Base-by-base conservation (phyloP, 352 stramenopile species). In the Blastocystis sp. region DNA sequence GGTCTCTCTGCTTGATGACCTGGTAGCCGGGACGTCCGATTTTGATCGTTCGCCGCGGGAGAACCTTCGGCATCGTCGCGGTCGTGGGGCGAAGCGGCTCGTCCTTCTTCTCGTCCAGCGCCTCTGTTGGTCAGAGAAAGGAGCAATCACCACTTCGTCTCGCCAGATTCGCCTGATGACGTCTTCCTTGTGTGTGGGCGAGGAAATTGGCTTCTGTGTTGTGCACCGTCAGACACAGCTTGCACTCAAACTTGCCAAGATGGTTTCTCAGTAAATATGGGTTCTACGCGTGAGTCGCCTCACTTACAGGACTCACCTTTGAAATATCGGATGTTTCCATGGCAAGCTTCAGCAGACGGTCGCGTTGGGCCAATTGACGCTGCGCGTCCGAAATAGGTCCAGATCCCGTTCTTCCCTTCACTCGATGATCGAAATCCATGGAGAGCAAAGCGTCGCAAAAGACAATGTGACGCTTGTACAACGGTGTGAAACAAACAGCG, bases 261-360 rank as follows among this genome's bases (percentile, higher is more conserved):
- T 99, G 96, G 91, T 99, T 99, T 87, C 97, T 94, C 93, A 99
- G 97, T 65, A 99, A 96, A 91, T 99, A 99, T 62, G 97, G 97
- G 90, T 99, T 96, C 89, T 69, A 60, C 45, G 24, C 7, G 17
- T 66, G 60, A 59, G 28, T 74, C 9, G 54, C 14, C 7, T 34
- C 64, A 43, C 19, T 17, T 14, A 71, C 7, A 9, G 40, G 42
- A 34, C 24, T 76, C 40, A 89, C 90, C 80, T 99, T 99, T 42
- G 95, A 96, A 48, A 99, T 91, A 91, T 99, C 97, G 80, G 98
- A 94, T 3, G 95, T 98, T 93, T 99, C 97, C 76, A 99, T 92
- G n/a, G 96, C 97, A 54, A 99, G 91, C 91, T 98, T 97, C 34
- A 95, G 92, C 74, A 98, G 91, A 0, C 97, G 93, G 91, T 99